Conservation (phyloP, 2,329 filamentous ascomycete species). For the Seiridium unicorne region DNA sequence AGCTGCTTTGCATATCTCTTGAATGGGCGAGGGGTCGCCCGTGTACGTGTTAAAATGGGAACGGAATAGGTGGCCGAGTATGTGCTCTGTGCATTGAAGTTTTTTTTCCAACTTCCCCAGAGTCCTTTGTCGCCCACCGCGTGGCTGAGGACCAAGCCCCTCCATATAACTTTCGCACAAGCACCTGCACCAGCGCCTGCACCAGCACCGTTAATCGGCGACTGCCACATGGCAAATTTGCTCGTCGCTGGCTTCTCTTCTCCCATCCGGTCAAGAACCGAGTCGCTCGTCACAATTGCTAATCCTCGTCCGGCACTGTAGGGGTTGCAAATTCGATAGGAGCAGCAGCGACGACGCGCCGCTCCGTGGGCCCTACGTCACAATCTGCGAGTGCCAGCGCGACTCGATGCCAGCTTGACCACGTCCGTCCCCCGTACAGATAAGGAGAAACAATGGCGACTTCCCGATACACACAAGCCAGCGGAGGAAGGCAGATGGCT, state of each 20-base stretch:
- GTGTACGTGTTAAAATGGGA: conserved; percentile 26
- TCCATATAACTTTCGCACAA: background rate
- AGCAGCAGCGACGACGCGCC: conserved; percentile 6
- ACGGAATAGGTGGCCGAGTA: conserved; percentile 26
- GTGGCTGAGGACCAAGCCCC: background rate
- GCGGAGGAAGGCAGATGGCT: conserved; percentile 30
- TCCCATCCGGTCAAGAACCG: background rate
- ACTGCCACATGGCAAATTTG: background rate
- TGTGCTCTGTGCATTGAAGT: conserved; percentile 8
- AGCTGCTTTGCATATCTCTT: background rate
- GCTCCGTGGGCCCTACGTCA: background rate
- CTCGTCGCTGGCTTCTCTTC: background rate
- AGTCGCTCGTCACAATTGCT: background rate
- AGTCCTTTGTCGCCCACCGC: conserved; percentile 4
- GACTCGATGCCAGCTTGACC: background rate
- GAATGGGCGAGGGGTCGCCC: conserved; percentile 25
- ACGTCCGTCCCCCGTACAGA: background rate
- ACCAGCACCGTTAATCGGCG: background rate
- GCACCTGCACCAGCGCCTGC: background rate
- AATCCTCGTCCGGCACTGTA: background rate
- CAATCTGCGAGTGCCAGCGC: background rate
- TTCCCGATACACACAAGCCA: conserved; percentile 28
- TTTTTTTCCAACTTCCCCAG: background rate
- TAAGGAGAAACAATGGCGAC: conserved; percentile 25
- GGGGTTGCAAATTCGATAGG: conserved; percentile 9